Conservation (phyloP, 768 basidiomycete genomes). For the Dacryopinax spathularia region DNA sequence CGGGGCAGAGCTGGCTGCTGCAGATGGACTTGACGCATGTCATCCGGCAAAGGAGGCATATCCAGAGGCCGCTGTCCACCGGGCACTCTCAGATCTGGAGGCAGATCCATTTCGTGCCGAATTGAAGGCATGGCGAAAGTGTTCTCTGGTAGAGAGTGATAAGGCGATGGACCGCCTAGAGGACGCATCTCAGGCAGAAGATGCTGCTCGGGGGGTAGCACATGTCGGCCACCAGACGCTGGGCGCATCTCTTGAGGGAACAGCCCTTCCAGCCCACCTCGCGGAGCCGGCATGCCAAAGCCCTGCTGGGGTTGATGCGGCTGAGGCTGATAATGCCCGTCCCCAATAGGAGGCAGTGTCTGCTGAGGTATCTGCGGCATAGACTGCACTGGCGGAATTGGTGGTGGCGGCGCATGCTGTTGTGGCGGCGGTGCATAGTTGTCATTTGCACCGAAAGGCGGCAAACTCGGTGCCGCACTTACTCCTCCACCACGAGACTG, state of each 20-base stretch:
- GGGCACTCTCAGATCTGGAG: not conserved
- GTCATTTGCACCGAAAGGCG: not conserved
- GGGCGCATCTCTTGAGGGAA: not conserved
- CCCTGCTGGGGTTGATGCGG: not conserved
- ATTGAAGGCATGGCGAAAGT: not conserved
- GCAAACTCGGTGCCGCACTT: slow-evolving; percentile 11
- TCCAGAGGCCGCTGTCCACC: not conserved
- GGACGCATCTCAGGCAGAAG: not conserved
- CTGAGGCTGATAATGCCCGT: slow-evolving; percentile 1
- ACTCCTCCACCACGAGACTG: slow-evolving; percentile 27
- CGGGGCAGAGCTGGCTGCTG: not conserved
- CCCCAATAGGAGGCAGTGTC: not conserved
- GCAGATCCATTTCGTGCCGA: not conserved
- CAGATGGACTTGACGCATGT: no score
- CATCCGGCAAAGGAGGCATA: not conserved
- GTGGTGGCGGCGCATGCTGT: not conserved
- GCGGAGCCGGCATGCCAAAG: not conserved
- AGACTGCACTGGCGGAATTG: not conserved
- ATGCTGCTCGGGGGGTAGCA: not conserved
- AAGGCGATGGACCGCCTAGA: not conserved
- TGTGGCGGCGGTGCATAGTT: not conserved
- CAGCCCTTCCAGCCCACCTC: not conserved
- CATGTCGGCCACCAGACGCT: not conserved
- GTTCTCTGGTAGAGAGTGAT: not conserved
- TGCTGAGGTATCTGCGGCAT: not conserved